Conservation (phyloP, 2,329 filamentous ascomycete species). For the Tolypocladium ovalisporum region DNA sequence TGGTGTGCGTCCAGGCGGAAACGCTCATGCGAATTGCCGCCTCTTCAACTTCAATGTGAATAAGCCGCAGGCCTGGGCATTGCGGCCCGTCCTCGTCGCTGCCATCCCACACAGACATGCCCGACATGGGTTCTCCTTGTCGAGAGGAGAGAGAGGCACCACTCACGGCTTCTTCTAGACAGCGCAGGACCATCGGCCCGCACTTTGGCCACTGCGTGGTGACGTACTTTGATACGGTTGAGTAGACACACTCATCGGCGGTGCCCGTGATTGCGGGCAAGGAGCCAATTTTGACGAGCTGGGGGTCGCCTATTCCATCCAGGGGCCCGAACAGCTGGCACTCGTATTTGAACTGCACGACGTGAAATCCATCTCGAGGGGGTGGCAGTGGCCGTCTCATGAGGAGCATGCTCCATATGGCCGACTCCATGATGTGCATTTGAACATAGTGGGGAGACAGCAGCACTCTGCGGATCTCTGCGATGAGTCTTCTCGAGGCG, state of each 20-base stretch:
- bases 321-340: conserved; percentile 19
- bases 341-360: conserved; percentile 24
- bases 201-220: conserved; percentile 20
- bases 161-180: conserved; percentile 20
- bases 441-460: conserved; percentile 24
- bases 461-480: conserved; percentile 16
- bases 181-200: conserved; percentile 16
- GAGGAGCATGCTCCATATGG: conserved; percentile 23
- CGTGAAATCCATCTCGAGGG: conserved; percentile 21
- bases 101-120: conserved; percentile 26
- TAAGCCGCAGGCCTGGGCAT: conserved; percentile 19
- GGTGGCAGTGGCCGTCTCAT: conserved; percentile 20
- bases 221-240: conserved; percentile 22
- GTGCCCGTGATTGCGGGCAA: conserved; percentile 23
- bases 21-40: conserved; percentile 19
- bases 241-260: conserved; percentile 18
- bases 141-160: conserved; percentile 14
- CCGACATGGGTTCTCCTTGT: conserved; percentile 14
- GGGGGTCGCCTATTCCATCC: conserved; percentile 16
- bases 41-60: conserved; percentile 24
- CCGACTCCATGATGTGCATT: conserved; percentile 25
- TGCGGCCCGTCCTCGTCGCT: conserved; percentile 12
- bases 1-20: conserved; percentile 21
- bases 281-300: conserved; percentile 16
- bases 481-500: conserved; percentile 17